Percentiles rank a stretch among this genome's conserved stretches.
Conservation (phyloP, 495 filamentous ascomycete genomes). For the Penicillium longicatenatum region DNA sequence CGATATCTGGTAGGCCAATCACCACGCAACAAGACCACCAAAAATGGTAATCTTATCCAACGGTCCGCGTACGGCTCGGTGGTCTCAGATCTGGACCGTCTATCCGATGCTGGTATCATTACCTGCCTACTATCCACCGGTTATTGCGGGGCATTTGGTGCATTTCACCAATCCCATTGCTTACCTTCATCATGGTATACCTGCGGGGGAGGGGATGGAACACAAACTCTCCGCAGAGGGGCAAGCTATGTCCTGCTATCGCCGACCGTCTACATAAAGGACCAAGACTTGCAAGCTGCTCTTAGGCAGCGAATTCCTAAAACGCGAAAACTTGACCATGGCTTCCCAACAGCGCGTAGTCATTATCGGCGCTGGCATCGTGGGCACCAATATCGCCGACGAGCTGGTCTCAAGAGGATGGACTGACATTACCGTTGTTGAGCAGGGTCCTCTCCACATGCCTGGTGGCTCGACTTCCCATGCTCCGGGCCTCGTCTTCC, state of each 20-base stretch:
- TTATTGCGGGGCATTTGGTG: slow-evolving; percentile 21
- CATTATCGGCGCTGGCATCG: slow-evolving; percentile 57
- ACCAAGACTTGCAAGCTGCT: slow-evolving; percentile 6
- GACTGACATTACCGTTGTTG: slow-evolving; percentile 54
- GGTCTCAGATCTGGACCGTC: slow-evolving; percentile 11
- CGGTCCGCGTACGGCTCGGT: slow-evolving; percentile 10
- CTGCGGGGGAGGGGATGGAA: slow-evolving; percentile 17
- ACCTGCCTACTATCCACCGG: slow-evolving; percentile 10
- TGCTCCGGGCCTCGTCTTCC: slow-evolving; percentile 55
- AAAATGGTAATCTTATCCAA: slow-evolving; percentile 21
- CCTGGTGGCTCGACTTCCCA: slow-evolving; percentile 57
- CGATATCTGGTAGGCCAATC: slow-evolving; percentile 15
- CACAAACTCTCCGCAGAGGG: slow-evolving; percentile 17
- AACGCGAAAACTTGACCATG: slow-evolving; percentile 19
- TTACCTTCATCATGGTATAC: slow-evolving; percentile 16
- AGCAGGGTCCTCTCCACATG: slow-evolving; percentile 53
- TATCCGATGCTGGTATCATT: slow-evolving; percentile 19
- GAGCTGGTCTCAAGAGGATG: slow-evolving; percentile 54
- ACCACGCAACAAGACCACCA: background rate
- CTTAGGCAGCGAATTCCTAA: slow-evolving; percentile 7
- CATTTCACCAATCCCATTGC: slow-evolving; percentile 5
- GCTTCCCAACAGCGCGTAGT: slow-evolving; percentile 38
- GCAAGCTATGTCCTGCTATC: background rate
- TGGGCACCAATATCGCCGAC: slow-evolving; percentile 54
- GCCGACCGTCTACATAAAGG: slow-evolving; percentile 9